Conservation (phyloP, 371 early-diverging fungal species). For the Lichtheimia corymbifera region DNA sequence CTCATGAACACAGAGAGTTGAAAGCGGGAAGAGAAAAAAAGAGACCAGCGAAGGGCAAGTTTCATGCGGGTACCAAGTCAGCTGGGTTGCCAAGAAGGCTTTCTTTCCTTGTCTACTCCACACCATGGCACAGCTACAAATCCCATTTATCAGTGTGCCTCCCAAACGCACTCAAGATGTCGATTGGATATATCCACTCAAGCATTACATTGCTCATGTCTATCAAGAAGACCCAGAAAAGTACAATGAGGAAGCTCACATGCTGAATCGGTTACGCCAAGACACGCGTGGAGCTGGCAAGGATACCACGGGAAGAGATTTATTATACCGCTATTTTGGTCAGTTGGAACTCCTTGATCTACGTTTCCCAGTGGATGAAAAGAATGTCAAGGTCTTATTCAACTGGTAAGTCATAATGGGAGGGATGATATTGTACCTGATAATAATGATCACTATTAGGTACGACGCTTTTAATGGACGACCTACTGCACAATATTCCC, state of each 20-base stretch:
- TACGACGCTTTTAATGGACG: conserved; percentile 79
- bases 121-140: conserved; percentile 51
- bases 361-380: conserved; percentile 91
- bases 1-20: neutral
- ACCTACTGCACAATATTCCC: conserved; percentile 72
- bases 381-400: conserved; percentile 84
- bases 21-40: neutral
- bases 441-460: conserved; percentile 46
- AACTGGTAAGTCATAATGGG: conserved; percentile 67
- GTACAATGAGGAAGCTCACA: conserved; percentile 79
- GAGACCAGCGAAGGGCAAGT: too few species aligned
- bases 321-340: conserved; percentile 93
- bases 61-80: too few species aligned
- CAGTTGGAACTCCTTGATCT: conserved; percentile 94
- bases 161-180: conserved; percentile 87
- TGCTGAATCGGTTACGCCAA: conserved; percentile 89
- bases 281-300: conserved; percentile 93
- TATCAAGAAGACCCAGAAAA: conserved; percentile 94
- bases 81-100: too few species aligned
- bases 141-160: conserved; percentile 63
- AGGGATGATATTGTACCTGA: neutral
- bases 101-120: too few species aligned
- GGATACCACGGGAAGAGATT: conserved; percentile 88
- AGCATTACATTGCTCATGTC: conserved; percentile 76
- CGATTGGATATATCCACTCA: conserved; percentile 84